Evolutionary conservation across 176 grass and related monocot species (phyloP).

Genomic region (Dactylis glomerata): DNA sequence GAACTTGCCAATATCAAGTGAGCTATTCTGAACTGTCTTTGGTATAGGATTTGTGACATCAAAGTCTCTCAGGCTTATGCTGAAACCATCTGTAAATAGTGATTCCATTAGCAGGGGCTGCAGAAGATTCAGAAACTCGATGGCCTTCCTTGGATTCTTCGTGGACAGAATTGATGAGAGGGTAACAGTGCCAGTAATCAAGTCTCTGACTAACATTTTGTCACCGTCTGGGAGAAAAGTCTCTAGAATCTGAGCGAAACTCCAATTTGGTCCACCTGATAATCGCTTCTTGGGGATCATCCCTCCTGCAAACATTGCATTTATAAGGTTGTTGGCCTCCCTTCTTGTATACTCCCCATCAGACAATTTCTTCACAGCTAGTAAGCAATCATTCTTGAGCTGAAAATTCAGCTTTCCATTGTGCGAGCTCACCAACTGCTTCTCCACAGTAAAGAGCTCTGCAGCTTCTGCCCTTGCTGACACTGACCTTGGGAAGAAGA

Average conservation of each 20-base stretch:
- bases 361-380: conserved; percentile 53
- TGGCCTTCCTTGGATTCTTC: conserved; percentile 39
- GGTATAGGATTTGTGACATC: conserved; percentile 17
- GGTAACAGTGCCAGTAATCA: conserved; percentile 25
- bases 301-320: conserved; percentile 43
- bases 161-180: conserved; percentile 27
- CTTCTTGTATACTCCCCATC: conserved; percentile 26
- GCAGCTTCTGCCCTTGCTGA: conserved; percentile 56
- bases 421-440: conserved; percentile 59
- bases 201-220: conserved; percentile 27
- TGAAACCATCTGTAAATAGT: conserved; percentile 57
- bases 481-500: conserved; percentile 67
- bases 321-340: conserved; percentile 40
- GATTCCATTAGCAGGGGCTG: conserved; percentile 69
- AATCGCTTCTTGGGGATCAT: conserved; percentile 36
- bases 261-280: conserved; percentile 29
- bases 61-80: conserved; percentile 53
- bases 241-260: conserved; percentile 41
- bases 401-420: conserved; percentile 59
- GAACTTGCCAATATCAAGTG: conserved; percentile 29
- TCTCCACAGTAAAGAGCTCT: conserved; percentile 60
- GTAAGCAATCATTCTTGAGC: conserved; percentile 50
- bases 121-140: conserved; percentile 51
- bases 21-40: conserved; percentile 10
- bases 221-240: conserved; percentile 5